Conservation (phyloP, 2,329 filamentous ascomycete species). For the Colletotrichum chlorophyti region DNA sequence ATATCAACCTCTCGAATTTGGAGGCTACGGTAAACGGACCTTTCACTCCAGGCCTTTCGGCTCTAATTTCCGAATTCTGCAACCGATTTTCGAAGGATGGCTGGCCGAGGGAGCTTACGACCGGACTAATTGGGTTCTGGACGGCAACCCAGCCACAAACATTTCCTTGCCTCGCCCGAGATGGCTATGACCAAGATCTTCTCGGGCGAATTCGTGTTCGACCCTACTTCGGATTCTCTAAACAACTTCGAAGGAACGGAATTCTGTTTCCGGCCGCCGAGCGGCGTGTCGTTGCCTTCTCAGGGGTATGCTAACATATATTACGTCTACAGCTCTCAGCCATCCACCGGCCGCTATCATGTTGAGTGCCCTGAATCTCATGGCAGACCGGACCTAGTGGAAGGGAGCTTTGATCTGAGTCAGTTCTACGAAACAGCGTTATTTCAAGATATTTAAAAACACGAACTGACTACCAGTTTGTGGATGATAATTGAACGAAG, state of each 20-base stretch:
- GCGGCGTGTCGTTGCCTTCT: constrained; percentile 69
- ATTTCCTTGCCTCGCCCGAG: constrained; percentile 80
- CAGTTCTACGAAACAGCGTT: too few species aligned
- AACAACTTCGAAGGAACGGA: constrained; percentile 73
- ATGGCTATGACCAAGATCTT: constrained; percentile 76
- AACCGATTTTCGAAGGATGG: constrained; percentile 75
- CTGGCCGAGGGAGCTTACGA: constrained; percentile 80
- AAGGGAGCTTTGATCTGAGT: too few species aligned
- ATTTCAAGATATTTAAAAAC: too few species aligned
- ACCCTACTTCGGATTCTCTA: constrained; percentile 73
- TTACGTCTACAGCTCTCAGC: constrained; percentile 68
- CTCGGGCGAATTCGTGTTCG: constrained; percentile 76
- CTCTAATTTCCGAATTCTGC: constrained; percentile 79
- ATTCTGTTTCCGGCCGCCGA: constrained; percentile 72
- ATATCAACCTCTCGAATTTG: constrained; percentile 76
- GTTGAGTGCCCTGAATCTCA: not conserved
- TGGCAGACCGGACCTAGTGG: not conserved
- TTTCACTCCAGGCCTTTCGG: constrained; percentile 80
- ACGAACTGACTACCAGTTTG: too few species aligned
- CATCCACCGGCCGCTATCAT: not conserved
- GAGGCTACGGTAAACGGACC: constrained; percentile 82
- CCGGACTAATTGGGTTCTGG: constrained; percentile 79
- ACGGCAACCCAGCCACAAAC: constrained; percentile 80
- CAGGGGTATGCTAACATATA: constrained; percentile 24
- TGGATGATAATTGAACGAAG: too few species aligned